phyloP scores from a whole-genome alignment of 192 early-diverging fungal species.

The Coemansia sp. region DNA sequence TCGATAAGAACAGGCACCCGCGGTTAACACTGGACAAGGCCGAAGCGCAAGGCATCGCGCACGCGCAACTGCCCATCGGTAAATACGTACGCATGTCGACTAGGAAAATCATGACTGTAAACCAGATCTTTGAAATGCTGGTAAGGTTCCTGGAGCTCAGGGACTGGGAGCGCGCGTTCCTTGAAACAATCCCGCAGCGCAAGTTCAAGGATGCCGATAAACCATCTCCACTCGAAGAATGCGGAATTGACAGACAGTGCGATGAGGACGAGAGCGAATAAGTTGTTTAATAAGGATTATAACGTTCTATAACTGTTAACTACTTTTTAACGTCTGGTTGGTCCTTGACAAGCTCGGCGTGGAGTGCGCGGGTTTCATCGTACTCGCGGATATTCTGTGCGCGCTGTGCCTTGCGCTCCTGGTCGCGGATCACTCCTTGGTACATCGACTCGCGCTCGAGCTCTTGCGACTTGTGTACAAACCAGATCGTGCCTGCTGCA shows the following conservation, averaged over 20 bases:
- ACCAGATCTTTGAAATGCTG: slow-evolving; percentile 95
- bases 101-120: slow-evolving; percentile 87
- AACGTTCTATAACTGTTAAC: too few species aligned
- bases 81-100: slow-evolving; percentile 77
- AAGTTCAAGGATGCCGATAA: slow-evolving; percentile 64
- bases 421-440: slow-evolving; percentile 50
- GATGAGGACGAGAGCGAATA: too few species aligned
- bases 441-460: slow-evolving; percentile 48
- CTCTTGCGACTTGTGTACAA: slow-evolving; percentile 45
- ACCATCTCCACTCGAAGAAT: not conserved
- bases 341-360: slow-evolving; percentile 39
- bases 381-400: slow-evolving; percentile 47
- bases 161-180: slow-evolving; percentile 86
- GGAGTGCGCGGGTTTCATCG: slow-evolving; percentile 43
- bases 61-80: slow-evolving; percentile 82
- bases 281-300: too few species aligned
- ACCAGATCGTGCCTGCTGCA: slow-evolving; percentile 48
- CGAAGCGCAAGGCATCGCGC: slow-evolving; percentile 64
- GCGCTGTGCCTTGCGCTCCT: slow-evolving; percentile 44
- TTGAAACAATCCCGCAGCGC: slow-evolving; percentile 88
- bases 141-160: slow-evolving; percentile 68
- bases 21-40: slow-evolving; percentile 80
- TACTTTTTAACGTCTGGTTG: slow-evolving; percentile 26
- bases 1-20: slow-evolving; percentile 90
- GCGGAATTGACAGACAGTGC: not conserved